These are phyloP conservation scores for Chaetomiaceae sp. DNA, from an alignment of 2,329 filamentous ascomycete species.

Conservation along the genomic window DNA sequence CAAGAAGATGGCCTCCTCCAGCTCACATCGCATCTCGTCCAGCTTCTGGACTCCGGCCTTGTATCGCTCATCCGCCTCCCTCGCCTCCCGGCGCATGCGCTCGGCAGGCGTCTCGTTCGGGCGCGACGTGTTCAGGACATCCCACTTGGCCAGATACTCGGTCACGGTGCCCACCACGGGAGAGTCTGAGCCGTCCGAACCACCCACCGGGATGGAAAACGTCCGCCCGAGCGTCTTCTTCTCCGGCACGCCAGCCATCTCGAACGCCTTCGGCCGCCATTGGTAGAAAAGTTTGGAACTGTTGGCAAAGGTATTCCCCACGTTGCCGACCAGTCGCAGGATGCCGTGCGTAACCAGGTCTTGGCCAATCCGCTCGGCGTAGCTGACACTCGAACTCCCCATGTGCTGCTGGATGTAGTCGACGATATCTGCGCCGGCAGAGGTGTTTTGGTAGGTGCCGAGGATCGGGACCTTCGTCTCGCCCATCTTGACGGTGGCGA, in stretches of 20 bases:
- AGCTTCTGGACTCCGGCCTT: constrained; percentile 79
- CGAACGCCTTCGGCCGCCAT: constrained; percentile 89
- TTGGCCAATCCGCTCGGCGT: constrained; percentile 91
- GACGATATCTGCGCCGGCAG: constrained; percentile 84
- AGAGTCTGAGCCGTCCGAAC: constrained; percentile 58
- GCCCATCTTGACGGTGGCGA: constrained; percentile 77
- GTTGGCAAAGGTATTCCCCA: constrained; percentile 93
- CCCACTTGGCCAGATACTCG: constrained; percentile 89
- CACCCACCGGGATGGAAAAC: constrained; percentile 61
- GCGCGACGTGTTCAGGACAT: constrained; percentile 79
- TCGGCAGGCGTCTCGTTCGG: constrained; percentile 92
- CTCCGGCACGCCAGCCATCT: constrained; percentile 79
- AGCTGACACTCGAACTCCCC: constrained; percentile 75
- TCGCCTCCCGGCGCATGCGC: constrained; percentile 78
- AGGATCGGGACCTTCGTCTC: constrained; percentile 95
- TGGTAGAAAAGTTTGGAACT: constrained; percentile 97
- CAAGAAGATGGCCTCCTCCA: constrained; percentile 92
- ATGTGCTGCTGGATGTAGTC: constrained; percentile 90
- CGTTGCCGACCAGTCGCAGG: constrained; percentile 83
- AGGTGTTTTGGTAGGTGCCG: constrained; percentile 90
- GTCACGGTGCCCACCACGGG: constrained; percentile 76
- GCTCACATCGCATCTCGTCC: constrained; percentile 81
- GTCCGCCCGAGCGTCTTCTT: constrained; percentile 74
- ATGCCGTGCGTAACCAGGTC: constrained; percentile 84
- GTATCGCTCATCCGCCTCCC: constrained; percentile 89